Percentiles rank a stretch among this genome's conserved stretches.
Evolutionary conservation across 2,329 filamentous ascomycete genomes (phyloP).

Genomic region (Cladophialophora carrionii): DNA sequence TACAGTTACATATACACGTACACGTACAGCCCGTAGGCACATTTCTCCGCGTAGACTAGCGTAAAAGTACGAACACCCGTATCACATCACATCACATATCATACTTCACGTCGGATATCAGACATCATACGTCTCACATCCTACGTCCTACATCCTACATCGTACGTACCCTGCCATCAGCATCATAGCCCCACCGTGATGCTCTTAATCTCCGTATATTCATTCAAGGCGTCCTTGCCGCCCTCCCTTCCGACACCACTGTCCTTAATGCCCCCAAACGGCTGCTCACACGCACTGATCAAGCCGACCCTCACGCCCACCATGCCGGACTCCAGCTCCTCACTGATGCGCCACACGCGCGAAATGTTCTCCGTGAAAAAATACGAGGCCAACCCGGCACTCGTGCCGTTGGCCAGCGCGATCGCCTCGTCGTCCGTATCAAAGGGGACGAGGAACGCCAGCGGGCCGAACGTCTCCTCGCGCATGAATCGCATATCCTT

Average conservation of each 20-base stretch:
- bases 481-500: slow-evolving; percentile 82
- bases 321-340: slow-evolving; percentile 81
- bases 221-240: slow-evolving; percentile 57
- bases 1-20: neutral
- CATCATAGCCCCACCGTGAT: slow-evolving; percentile 57
- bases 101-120: neutral
- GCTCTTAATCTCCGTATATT: slow-evolving; percentile 75
- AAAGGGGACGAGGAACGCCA: slow-evolving; percentile 68
- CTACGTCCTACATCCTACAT: neutral
- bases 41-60: neutral
- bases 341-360: slow-evolving; percentile 65
- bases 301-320: slow-evolving; percentile 63
- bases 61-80: neutral
- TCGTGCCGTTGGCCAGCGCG: slow-evolving; percentile 40
- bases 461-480: slow-evolving; percentile 89
- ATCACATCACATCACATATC: neutral
- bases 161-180: too few species aligned
- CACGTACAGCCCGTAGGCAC: neutral
- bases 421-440: slow-evolving; percentile 43
- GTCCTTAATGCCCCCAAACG: slow-evolving; percentile 41
- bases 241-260: slow-evolving; percentile 36
- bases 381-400: slow-evolving; percentile 40
- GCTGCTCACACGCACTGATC: slow-evolving; percentile 28
- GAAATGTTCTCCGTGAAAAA: slow-evolving; percentile 55
- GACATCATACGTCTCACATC: neutral